Conservation (phyloP, 2,329 filamentous ascomycete species). For the Hymenoscyphus fructigenus region DNA sequence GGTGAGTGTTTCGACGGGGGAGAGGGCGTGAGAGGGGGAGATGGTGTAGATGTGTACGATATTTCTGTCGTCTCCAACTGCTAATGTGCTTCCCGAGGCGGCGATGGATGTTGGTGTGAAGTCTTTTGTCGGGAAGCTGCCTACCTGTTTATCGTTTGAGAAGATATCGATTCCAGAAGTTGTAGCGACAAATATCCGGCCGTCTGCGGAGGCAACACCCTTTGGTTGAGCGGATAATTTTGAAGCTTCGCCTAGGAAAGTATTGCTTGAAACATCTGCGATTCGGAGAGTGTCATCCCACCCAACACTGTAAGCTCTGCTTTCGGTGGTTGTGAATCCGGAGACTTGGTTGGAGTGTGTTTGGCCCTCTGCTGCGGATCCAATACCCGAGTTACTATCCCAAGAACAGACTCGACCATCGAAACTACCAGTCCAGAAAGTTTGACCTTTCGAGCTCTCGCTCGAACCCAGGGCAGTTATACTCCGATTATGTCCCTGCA, state of each 20-base stretch:
- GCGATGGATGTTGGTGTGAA: constrained; percentile 72
- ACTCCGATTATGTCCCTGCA: constrained; percentile 88
- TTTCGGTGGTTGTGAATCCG: constrained; percentile 63
- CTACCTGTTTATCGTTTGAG: constrained; percentile 59
- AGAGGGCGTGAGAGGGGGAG: constrained; percentile 55
- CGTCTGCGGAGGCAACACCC: constrained; percentile 59
- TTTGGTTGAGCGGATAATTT: constrained; percentile 80
- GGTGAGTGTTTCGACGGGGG: constrained; percentile 48
- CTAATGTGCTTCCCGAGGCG: constrained; percentile 65
- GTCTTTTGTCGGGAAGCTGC: constrained; percentile 55
- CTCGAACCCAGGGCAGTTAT: constrained; percentile 73
- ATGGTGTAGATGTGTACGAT: constrained; percentile 72
- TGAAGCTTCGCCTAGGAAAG: constrained; percentile 67
- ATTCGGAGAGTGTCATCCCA: constrained; percentile 92
- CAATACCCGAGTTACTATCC: constrained; percentile 70
- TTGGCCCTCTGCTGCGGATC: constrained; percentile 73
- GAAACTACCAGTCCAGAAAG: constrained; percentile 86
- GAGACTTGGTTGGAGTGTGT: constrained; percentile 83
- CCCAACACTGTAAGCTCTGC: constrained; percentile 77
- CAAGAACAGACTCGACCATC: constrained; percentile 85
- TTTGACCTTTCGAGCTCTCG: constrained; percentile 49
- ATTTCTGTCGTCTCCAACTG: constrained; percentile 74
- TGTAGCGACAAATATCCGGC: constrained; percentile 50
- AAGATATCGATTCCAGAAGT: constrained; percentile 58
- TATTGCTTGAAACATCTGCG: constrained; percentile 71